These are phyloP conservation scores for Saccharomycopsis sp. DNA, from an alignment of 805 yeast genomes.

Conservation along the genomic window DNA sequence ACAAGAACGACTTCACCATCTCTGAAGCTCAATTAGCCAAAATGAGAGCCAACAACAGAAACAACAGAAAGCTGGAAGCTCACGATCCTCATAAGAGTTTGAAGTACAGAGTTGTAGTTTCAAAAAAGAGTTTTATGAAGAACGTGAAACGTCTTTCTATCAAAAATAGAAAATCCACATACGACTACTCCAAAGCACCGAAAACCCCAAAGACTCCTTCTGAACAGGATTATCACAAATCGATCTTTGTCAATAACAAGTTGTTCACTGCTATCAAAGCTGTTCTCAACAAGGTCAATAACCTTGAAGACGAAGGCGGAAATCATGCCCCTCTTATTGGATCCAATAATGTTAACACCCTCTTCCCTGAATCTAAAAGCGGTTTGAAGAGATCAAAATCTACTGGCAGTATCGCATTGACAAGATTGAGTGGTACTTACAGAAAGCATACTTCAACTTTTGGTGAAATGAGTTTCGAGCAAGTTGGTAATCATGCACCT, in stretches of 20 bases:
- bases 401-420: constrained; percentile 14
- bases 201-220: neutral
- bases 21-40: constrained; percentile 2
- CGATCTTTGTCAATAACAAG: constrained; percentile 12
- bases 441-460: neutral
- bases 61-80: neutral
- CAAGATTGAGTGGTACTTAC: constrained; percentile 18
- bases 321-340: neutral
- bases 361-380: neutral
- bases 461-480: neutral
- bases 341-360: neutral
- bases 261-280: constrained; percentile 12
- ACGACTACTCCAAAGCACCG: constrained; percentile 2
- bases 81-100: constrained; percentile 9
- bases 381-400: constrained; percentile 10
- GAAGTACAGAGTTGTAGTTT: constrained; percentile 19
- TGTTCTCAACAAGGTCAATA: constrained; percentile 9
- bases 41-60: neutral
- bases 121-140: constrained; percentile 15
- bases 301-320: neutral
- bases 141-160: constrained; percentile 15
- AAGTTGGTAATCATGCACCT: neutral
- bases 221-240: constrained; percentile 3
- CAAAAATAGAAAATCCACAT: constrained; percentile 6
- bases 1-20: constrained; percentile 14